Percentiles rank a stretch among this genome's conserved stretches.
Conservation (phyloP, 140 eudicot species). For the Oenanthe javanica region DNA sequence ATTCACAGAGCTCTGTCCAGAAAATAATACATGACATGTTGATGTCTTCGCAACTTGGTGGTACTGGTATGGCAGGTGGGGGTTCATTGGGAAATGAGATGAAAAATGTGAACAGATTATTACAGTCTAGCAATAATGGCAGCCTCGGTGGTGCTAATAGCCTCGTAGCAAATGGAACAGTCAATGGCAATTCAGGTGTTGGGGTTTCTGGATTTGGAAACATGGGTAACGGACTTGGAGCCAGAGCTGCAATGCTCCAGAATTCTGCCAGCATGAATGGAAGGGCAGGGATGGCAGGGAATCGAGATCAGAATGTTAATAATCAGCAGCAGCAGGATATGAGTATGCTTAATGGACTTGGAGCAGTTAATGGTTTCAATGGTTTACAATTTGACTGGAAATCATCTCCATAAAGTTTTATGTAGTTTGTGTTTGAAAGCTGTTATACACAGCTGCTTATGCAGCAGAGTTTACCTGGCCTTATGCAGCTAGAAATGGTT, state of each 20-base stretch:
- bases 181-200: constrained; percentile 21
- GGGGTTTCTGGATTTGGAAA: constrained; percentile 38
- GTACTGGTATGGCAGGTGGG: constrained; percentile 26
- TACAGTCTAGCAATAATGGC: constrained; percentile 28
- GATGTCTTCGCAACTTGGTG: constrained; percentile 76
- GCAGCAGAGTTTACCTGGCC: constrained; percentile 26
- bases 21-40: constrained; percentile 81
- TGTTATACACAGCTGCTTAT: constrained; percentile 25
- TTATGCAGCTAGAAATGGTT: constrained; percentile 13
- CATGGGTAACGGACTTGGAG: constrained; percentile 46
- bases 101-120: constrained; percentile 53
- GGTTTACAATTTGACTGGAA: constrained; percentile 91
- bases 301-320: constrained; percentile 48
- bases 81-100: constrained; percentile 43
- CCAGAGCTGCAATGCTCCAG: constrained; percentile 54
- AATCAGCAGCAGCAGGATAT: constrained; percentile 44
- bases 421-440: not conserved
- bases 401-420: constrained; percentile 45
- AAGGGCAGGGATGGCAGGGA: constrained; percentile 60
- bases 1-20: constrained; percentile 93
- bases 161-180: constrained; percentile 36
- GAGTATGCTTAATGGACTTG: constrained; percentile 77
- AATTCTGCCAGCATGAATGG: constrained; percentile 57
- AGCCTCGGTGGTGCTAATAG: constrained; percentile 20
- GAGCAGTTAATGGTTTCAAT: constrained; percentile 77